Percentiles rank a stretch among this genome's conserved stretches.
phyloP scores from a whole-genome alignment of 331 rosid species.

The Malus hybrid region DNA sequence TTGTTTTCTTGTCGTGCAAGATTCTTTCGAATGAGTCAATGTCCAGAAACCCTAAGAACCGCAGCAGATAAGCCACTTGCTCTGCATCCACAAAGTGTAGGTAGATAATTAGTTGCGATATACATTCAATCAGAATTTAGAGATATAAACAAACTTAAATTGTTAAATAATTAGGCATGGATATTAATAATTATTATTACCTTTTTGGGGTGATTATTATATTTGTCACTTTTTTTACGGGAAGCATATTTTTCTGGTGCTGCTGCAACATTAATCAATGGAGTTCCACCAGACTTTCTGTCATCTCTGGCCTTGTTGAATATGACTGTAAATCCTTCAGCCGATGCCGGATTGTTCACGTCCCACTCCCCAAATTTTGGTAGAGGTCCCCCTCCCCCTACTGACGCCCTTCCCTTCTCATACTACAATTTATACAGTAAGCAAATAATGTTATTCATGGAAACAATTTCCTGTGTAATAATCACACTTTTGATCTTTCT shows the following conservation, averaged over 20 bases:
- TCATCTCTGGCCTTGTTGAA: slow-evolving; percentile 76
- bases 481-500: too few relatives aligned
- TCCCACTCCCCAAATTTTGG: slow-evolving; percentile 95
- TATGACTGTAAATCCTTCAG: slow-evolving; percentile 71
- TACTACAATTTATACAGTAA: slow-evolving; percentile 15
- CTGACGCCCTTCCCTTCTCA: slow-evolving; percentile 33
- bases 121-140: too few relatives aligned
- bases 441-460: background rate
- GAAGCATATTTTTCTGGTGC: slow-evolving; percentile 27
- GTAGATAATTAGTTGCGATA: too few relatives aligned
- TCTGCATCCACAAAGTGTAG: slow-evolving; percentile 34
- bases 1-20: too few relatives aligned
- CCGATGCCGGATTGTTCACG: slow-evolving; percentile 72
- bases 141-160: too few relatives aligned
- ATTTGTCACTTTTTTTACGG: slow-evolving; percentile 10
- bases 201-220: background rate
- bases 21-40: too few relatives aligned
- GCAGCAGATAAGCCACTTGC: slow-evolving; percentile 59
- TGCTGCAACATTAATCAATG: slow-evolving; percentile 17
- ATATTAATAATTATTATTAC: background rate
- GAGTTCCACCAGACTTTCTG: slow-evolving; percentile 46
- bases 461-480: too few relatives aligned
- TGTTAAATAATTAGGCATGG: background rate
- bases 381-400: slow-evolving; percentile 25
- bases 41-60: background rate